Conservation (phyloP, 163 green algal species). For the Chlamydomonas reinhardtii region DNA sequence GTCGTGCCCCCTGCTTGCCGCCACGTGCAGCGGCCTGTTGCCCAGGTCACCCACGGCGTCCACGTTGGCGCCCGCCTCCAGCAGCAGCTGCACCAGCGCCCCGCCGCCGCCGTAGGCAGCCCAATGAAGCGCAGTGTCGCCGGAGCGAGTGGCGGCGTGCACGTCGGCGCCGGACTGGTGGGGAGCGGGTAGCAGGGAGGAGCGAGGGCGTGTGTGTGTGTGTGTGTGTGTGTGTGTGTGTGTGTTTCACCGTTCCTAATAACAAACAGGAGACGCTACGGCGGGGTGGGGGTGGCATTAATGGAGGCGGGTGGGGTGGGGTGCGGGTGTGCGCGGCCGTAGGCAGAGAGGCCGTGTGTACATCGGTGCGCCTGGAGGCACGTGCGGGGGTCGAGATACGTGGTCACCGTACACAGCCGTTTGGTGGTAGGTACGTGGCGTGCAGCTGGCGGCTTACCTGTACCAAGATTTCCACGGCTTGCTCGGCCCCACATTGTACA, state of each 20-base stretch:
- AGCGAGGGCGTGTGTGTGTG: neutral
- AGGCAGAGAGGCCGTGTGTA: no score
- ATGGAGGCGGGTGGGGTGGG: no score
- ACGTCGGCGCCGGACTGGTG: conserved; percentile 48
- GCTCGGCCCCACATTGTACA: conserved; percentile 7
- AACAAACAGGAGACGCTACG: no score
- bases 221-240: no score
- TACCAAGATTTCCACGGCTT: conserved; percentile 26
- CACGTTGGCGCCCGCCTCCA: conserved; percentile 61
- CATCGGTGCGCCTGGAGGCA: no score
- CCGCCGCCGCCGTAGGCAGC: conserved; percentile 42
- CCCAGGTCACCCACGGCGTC: conserved; percentile 60
- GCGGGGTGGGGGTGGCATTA: no score
- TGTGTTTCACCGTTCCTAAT: no score
- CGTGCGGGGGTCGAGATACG: no score
- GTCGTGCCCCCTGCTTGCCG: conserved; percentile 39
- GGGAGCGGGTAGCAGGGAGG: neutral
- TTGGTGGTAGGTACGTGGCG: no score
- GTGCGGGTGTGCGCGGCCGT: no score
- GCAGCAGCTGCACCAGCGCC: conserved; percentile 42
- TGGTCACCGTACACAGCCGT: no score
- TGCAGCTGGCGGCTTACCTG: neutral
- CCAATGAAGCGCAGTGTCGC: conserved; percentile 63
- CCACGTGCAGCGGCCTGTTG: conserved; percentile 61
- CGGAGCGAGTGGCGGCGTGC: conserved; percentile 46